These are phyloP conservation scores for Neofusicoccum sp. DNA, from an alignment of 2,329 filamentous ascomycete genomes.

Conservation along the genomic window DNA sequence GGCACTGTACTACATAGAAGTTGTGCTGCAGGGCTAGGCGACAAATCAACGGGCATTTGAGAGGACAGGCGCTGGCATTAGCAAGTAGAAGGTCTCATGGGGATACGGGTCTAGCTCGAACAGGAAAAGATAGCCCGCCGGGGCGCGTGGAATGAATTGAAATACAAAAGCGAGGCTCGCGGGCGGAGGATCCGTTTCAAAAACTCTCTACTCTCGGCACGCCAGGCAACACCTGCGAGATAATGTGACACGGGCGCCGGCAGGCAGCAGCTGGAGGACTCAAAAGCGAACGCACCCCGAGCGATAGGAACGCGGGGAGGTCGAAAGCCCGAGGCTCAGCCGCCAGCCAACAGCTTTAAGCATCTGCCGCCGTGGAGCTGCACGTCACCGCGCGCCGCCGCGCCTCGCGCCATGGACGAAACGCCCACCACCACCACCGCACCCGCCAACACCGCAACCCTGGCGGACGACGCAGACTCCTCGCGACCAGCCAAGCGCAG, in stretches of 20 bases:
- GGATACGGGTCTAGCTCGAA: not conserved
- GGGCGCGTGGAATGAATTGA: not conserved
- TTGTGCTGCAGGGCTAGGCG: not conserved
- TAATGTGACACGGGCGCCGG: not conserved
- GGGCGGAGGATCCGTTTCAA: not conserved
- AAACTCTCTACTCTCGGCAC: not conserved
- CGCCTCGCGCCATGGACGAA: not conserved
- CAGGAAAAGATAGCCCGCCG: not conserved
- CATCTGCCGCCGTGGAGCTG: not conserved
- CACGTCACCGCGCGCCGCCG: constrained; percentile 12
- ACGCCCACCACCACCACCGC: not conserved
- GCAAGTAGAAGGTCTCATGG: not conserved
- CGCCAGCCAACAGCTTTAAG: not conserved
- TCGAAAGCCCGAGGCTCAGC: not conserved
- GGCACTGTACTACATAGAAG: not conserved
- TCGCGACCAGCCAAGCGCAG: constrained; percentile 12
- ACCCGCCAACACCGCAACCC: constrained; percentile 11
- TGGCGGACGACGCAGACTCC: constrained; percentile 12
- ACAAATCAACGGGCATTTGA: not conserved
- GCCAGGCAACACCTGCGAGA: not conserved
- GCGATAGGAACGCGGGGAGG: not conserved
- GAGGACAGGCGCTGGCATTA: not conserved
- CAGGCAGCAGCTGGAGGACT: not conserved
- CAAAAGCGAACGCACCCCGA: not conserved
- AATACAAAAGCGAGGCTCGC: not conserved